Percentiles rank a stretch among this genome's conserved stretches.
phyloP scores from a whole-genome alignment of 106 monocot genomes.

The Dactylorhiza incarnata region DNA sequence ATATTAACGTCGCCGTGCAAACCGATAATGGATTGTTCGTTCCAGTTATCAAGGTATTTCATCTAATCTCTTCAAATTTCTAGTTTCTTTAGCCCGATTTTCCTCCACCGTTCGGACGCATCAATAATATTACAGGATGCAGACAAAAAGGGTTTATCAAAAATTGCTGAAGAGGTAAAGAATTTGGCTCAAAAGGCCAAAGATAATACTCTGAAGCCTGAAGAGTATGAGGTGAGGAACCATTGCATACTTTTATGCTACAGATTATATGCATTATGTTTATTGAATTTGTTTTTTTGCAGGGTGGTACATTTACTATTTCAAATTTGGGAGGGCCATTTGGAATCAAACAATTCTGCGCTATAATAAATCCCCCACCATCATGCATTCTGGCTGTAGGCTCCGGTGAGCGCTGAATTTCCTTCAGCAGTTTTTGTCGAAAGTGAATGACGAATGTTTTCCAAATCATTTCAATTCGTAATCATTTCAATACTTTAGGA shows the following conservation, averaged over 20 bases:
- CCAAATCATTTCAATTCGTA: no score
- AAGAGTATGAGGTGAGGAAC: conserved; percentile 73
- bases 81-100: neutral
- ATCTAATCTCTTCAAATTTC: neutral
- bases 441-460: neutral
- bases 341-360: conserved; percentile 95
- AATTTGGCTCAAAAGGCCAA: conserved; percentile 86
- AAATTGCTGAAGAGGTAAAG: conserved; percentile 85
- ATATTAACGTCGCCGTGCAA: conserved; percentile 94
- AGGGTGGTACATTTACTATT: conserved; percentile 98
- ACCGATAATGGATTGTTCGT: conserved; percentile 93
- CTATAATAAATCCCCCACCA: conserved; percentile 96
- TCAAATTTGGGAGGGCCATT: conserved; percentile 97
- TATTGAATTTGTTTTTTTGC: conserved; percentile 10
- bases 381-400: conserved; percentile 94
- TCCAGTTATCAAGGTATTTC: conserved; percentile 79
- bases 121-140: conserved; percentile 58
- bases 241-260: neutral
- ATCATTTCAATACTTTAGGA: no score
- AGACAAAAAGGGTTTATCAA: conserved; percentile 91
- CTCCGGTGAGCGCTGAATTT: conserved; percentile 46
- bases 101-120: neutral
- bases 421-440: neutral
- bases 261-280: neutral
- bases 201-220: conserved; percentile 82